Evolutionary conservation across 2,329 filamentous ascomycete species (phyloP).

Genomic region (Hymenoscyphus scutula): DNA sequence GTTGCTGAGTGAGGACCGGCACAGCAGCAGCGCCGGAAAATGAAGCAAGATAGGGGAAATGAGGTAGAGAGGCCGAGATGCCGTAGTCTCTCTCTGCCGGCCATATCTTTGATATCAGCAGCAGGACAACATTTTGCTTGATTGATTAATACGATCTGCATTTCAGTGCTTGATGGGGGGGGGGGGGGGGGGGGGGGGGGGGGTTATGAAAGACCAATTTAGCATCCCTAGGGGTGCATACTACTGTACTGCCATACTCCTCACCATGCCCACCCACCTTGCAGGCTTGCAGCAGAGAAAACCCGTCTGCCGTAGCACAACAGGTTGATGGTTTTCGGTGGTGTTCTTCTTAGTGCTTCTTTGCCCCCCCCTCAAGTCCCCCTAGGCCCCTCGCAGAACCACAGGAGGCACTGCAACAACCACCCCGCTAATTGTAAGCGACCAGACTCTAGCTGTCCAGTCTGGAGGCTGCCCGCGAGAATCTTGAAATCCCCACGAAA

Average conservation of each 20-base stretch:
- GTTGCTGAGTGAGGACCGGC: neutral
- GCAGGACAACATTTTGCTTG: slow-evolving; percentile 1
- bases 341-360: neutral
- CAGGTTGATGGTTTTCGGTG: neutral
- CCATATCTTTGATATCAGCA: neutral
- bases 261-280: neutral
- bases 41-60: neutral
- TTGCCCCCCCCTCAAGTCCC: too few species aligned
- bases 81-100: neutral
- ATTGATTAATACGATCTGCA: slow-evolving; percentile 2
- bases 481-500: slow-evolving; percentile 7
- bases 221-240: neutral
- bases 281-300: neutral
- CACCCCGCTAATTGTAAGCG: neutral
- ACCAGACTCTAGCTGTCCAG: neutral
- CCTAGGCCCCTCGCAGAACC: neutral
- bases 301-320: neutral
- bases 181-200: neutral
- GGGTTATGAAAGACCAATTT: neutral
- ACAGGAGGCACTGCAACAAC: neutral
- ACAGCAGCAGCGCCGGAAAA: neutral
- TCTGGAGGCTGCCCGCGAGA: neutral
- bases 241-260: neutral
- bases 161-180: neutral
- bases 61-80: neutral